Evolutionary conservation across 2,329 filamentous ascomycete genomes (phyloP), one percentile per base, ranked within the genome.

Genomic region (Coleophoma eucalyptorum): DNA sequence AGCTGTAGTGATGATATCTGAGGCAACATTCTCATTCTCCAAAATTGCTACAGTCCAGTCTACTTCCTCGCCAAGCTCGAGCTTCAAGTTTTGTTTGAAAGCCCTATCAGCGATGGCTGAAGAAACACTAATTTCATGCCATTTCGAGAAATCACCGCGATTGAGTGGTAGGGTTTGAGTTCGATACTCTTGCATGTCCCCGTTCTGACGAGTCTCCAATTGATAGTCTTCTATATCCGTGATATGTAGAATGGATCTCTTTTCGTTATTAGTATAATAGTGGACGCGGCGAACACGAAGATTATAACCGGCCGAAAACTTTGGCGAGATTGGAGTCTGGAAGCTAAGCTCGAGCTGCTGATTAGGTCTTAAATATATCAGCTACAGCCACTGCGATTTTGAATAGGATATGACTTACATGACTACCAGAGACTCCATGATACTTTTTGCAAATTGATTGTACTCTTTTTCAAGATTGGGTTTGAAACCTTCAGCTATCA

Each of bases 381-480:
- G 26, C n/a, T 26, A 26, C 26, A 3, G 26, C 26, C 6, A 26
- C 26, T 8, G 10, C 26, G 26, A 8, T 7, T 26, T 8, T 26
- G 26, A 8, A 26, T 26, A 26, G 26, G 26, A 26, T 7, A 2
- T 6, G 1, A 58, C 62, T 62, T 54, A 65, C 64, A 58, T 58
- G 45, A 66, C 57, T 45, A 57, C 58, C 3, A 66, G 49, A 12
- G 55, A 57, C 4, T 48, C 18, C 26, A 56, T n/a, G 4, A 66
- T 40, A 11, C 46, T 52, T 3, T 32, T 35, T 2, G 50, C 58
- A 35, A 64, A 52, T 5, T 48, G 42, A 8, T 35, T 34, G 43
- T 60, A 59, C 35, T 56, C 51, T 12, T 59, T 48, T 18, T 53
- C 46, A 10, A 49, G 34, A 13, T 38, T 18, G 8, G 16, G 48